Percentiles rank a stretch among this genome's conserved stretches.
Evolutionary conservation across 2,329 filamentous ascomycete species (phyloP).

Genomic region (Fusarium phyllophilum): DNA sequence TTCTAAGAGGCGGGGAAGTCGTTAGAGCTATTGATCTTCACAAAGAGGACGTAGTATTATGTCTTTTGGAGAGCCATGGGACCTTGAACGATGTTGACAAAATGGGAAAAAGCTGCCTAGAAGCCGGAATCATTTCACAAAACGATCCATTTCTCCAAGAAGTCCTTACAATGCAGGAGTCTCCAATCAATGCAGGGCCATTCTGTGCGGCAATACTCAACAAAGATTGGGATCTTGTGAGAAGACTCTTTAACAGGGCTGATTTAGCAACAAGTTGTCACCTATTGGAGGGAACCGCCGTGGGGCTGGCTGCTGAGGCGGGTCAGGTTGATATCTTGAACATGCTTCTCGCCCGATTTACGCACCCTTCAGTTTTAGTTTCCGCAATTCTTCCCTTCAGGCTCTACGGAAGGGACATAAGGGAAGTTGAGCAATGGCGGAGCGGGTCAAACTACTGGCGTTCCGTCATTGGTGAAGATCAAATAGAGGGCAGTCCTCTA

Average conservation of each 20-base stretch:
- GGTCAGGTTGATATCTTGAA: accelerated
- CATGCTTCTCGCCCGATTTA: neutral
- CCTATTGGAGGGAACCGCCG: neutral
- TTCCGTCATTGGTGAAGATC: no score
- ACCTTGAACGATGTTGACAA: accelerated
- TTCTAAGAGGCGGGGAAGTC: accelerated
- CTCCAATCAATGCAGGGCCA: neutral
- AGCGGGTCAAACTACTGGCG: no score
- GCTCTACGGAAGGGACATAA: no score
- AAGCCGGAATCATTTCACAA: no score
- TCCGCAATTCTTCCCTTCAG: neutral
- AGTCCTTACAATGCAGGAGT: no score
- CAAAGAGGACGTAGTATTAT: no score
- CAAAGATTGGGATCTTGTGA: neutral
- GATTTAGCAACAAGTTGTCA: accelerated
- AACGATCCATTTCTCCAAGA: no score
- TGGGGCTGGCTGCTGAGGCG: neutral
- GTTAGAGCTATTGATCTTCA: accelerated
- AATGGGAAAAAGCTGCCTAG: accelerated
- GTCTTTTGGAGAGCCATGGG: no score
- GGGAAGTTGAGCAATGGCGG: no score
- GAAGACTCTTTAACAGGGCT: accelerated
- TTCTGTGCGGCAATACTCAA: neutral
- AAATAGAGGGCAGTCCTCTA: no score
- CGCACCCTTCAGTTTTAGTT: accelerated